These are phyloP conservation scores for Trypanosoma brucei DNA, from an alignment of 208 protist species.

Conservation along the genomic window DNA sequence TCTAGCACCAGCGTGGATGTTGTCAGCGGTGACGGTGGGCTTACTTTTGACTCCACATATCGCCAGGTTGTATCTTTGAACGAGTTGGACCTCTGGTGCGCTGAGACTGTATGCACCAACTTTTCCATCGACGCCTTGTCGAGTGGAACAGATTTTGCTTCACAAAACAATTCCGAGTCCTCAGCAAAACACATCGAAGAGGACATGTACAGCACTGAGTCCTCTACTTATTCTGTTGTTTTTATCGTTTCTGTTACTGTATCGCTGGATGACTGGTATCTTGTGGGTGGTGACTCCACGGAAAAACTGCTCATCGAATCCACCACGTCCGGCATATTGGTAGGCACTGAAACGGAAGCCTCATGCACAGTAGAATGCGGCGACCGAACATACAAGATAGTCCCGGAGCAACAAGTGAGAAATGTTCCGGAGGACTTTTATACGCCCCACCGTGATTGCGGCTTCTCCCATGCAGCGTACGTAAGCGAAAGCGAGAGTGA, in stretches of 20 bases:
- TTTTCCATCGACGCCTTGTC: conserved; percentile 30
- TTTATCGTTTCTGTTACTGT: conserved; percentile 58
- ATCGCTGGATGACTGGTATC: conserved; percentile 62
- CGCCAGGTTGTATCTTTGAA: conserved; percentile 50
- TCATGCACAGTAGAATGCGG: conserved; percentile 51
- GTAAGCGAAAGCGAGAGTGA: conserved; percentile 27
- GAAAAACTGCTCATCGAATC: conserved; percentile 74
- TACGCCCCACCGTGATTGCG: conserved; percentile 1
- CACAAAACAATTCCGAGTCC: background rate
- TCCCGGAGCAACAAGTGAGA: conserved; percentile 14
- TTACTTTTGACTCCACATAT: conserved; percentile 79
- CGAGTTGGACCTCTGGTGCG: conserved; percentile 67
- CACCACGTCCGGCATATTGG: conserved; percentile 48
- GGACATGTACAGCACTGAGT: conserved; percentile 6
- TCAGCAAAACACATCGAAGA: background rate
- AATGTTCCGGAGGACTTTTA: conserved; percentile 12
- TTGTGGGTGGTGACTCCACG: conserved; percentile 53
- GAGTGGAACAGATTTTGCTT: background rate
- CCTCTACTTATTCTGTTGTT: conserved; percentile 43
- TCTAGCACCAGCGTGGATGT: conserved; percentile 63
- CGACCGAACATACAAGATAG: conserved; percentile 5
- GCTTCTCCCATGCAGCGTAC: background rate
- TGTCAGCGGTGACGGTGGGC: conserved; percentile 70
- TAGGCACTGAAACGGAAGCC: conserved; percentile 57
- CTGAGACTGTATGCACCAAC: conserved; percentile 64